Percentiles rank a stretch among this genome's conserved stretches.
phyloP scores from a whole-genome alignment of 1,284 basidiomycete genomes.

The Apiotrichum porosum region DNA sequence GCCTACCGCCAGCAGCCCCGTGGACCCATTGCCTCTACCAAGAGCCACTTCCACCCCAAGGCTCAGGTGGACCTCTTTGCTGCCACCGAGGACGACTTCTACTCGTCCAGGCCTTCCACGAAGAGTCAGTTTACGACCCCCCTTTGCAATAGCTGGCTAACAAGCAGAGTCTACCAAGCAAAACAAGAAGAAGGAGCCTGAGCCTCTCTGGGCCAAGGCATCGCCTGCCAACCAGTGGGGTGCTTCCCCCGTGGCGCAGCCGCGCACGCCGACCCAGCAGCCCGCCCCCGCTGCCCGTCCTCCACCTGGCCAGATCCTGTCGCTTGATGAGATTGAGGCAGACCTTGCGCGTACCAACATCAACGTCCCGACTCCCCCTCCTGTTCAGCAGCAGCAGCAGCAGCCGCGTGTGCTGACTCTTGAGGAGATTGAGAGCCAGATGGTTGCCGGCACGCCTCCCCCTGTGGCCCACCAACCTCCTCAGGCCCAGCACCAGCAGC shows the following conservation, averaged over 20 bases:
- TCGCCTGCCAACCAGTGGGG: constrained; percentile 50
- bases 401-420: constrained; percentile 36
- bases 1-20: constrained; percentile 14
- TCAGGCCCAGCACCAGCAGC: constrained; percentile 4
- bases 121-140: constrained; percentile 25
- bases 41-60: constrained; percentile 41
- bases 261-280: constrained; percentile 3
- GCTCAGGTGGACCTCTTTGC: constrained; percentile 43
- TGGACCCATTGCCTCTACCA: constrained; percentile 34
- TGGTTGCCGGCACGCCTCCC: constrained; percentile 34
- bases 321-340: constrained; percentile 88
- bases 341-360: constrained; percentile 60
- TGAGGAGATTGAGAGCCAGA: constrained; percentile 50
- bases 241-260: constrained; percentile 23
- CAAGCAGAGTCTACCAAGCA: constrained; percentile 10
- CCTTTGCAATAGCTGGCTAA: neutral
- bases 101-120: constrained; percentile 29
- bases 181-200: constrained; percentile 20
- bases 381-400: constrained; percentile 10
- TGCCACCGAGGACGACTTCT: constrained; percentile 48
- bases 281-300: constrained; percentile 43
- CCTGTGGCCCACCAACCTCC: constrained; percentile 14
- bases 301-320: constrained; percentile 58
- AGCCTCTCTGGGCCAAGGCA: constrained; percentile 32
- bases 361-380: constrained; percentile 8